A percentile compares a stretch with the other conserved stretches of the same genome.
Evolutionary conservation across 2,329 filamentous ascomycete genomes (phyloP).

Genomic region (Cladosporium sp.): DNA sequence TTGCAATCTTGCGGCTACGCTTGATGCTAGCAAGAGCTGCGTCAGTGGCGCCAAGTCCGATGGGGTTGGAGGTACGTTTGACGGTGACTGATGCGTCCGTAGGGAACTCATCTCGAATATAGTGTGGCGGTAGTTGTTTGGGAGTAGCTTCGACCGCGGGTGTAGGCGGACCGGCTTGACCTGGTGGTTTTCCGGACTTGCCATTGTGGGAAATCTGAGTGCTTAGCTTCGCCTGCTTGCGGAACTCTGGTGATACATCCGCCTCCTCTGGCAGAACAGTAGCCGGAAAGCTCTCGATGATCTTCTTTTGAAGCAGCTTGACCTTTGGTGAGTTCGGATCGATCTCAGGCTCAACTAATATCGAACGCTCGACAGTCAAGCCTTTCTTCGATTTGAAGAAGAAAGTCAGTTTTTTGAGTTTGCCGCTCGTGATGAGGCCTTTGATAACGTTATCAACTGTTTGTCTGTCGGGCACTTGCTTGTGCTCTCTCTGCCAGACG

Average conservation of each 20-base stretch:
- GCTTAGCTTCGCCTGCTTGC: constrained; percentile 14
- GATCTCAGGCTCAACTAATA: constrained; percentile 45
- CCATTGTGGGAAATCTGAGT: background rate
- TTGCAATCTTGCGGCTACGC: constrained; percentile 16
- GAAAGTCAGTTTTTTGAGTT: constrained; percentile 48
- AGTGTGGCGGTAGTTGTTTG: background rate
- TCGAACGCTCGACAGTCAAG: constrained; percentile 42
- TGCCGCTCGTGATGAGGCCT: constrained; percentile 43
- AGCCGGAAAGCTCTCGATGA: constrained; percentile 40
- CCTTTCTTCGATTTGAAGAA: constrained; percentile 44
- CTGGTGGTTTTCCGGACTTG: background rate
- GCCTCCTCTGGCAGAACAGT: constrained; percentile 41
- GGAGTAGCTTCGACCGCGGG: background rate
- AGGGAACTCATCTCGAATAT: constrained; percentile 11
- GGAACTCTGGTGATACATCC: constrained; percentile 30
- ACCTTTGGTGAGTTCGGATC: constrained; percentile 41
- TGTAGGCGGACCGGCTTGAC: background rate
- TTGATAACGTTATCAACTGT: constrained; percentile 48
- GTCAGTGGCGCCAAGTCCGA: constrained; percentile 3
- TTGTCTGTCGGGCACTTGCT: constrained; percentile 44
- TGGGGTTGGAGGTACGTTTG: background rate
- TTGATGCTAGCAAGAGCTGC: constrained; percentile 5
- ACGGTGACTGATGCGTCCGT: constrained; percentile 5
- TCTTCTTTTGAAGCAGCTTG: constrained; percentile 43
- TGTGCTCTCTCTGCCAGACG: constrained; percentile 44